A percentile compares a stretch with the other conserved stretches of the same genome.
Conservation (phyloP, 2,329 filamentous ascomycete species). For the Nectriaceae sp. region DNA sequence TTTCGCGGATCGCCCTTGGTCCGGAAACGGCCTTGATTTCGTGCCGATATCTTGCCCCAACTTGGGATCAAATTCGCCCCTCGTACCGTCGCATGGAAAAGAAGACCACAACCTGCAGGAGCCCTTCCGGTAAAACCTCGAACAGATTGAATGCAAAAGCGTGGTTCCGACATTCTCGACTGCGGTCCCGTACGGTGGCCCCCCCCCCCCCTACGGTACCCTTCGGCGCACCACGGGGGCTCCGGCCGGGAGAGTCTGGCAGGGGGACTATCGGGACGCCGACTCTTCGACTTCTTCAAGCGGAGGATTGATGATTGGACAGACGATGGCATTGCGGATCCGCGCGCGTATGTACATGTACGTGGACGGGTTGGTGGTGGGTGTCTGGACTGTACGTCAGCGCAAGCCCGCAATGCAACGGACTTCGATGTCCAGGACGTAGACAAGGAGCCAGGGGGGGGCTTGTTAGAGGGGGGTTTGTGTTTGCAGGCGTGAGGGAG, state of each 20-base stretch:
- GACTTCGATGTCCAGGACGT: too few relatives aligned
- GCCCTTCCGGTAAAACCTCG: background rate
- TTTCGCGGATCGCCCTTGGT: background rate
- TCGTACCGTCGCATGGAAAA: background rate
- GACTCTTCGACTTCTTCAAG: background rate
- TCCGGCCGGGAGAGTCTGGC: background rate
- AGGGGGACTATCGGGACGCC: background rate
- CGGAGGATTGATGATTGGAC: background rate
- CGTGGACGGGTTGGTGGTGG: too few relatives aligned
- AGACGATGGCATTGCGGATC: background rate
- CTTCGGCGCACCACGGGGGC: constrained; percentile 1
- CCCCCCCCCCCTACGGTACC: too few relatives aligned
- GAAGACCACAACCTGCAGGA: background rate
- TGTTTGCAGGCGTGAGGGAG: too few relatives aligned
- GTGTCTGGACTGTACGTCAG: too few relatives aligned
- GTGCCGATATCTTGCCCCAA: background rate
- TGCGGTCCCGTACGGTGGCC: background rate
- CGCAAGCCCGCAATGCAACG: too few relatives aligned
- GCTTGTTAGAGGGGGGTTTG: too few relatives aligned
- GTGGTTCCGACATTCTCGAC: background rate
- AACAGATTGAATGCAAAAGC: background rate
- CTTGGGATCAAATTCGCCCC: background rate
- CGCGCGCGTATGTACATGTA: background rate
- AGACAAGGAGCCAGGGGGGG: too few relatives aligned
- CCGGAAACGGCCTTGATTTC: background rate